A percentile compares a stretch with the other conserved stretches of the same genome.
Evolutionary conservation across 208 protist genomes (phyloP).

Genomic region (Entamoeba histolytica): DNA sequence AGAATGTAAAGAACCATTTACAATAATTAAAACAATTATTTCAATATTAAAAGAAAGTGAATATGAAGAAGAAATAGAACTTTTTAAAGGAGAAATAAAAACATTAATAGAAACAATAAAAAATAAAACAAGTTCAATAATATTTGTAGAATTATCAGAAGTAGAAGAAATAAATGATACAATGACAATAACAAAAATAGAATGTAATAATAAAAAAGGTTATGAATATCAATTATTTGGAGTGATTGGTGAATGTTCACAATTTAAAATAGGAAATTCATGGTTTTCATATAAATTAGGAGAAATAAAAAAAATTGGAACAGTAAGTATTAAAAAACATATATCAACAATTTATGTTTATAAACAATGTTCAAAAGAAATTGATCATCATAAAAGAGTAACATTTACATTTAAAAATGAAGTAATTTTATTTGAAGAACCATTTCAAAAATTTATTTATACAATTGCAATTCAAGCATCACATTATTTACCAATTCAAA

Average conservation of each 20-base stretch:
- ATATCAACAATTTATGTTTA: not conserved
- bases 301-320: not conserved
- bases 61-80: too few relatives aligned
- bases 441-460: not conserved
- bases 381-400: not conserved
- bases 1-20: too few relatives aligned
- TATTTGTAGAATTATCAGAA: not conserved
- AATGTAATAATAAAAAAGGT: not conserved
- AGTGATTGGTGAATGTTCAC: not conserved
- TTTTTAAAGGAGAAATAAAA: not conserved
- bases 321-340: not conserved
- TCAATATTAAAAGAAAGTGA: too few relatives aligned
- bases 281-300: not conserved
- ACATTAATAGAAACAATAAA: not conserved
- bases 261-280: not conserved
- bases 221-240: not conserved
- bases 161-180: not conserved
- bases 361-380: not conserved
- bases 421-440: not conserved
- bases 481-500: not conserved
- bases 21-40: too few relatives aligned
- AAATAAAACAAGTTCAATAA: not conserved
- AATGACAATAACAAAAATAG: not conserved
- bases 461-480: not conserved
- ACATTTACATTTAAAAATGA: not conserved